Percentiles rank a stretch among this genome's conserved stretches.
phyloP scores from a whole-genome alignment of 345 rosid genomes.

The Corchorus capsularis region DNA sequence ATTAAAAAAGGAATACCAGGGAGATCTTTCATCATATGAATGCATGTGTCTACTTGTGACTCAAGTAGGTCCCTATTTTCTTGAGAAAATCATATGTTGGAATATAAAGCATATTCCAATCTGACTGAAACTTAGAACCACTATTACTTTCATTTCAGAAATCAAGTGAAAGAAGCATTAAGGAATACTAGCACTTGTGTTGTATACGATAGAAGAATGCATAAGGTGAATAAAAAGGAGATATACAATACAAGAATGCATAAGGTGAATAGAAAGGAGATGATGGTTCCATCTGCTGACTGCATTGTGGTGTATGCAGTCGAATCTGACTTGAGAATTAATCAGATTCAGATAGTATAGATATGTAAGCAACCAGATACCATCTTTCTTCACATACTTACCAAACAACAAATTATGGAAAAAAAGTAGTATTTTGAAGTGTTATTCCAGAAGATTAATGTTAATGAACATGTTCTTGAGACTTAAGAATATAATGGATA shows the following conservation, averaged over 20 bases:
- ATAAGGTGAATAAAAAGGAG: neutral
- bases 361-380: neutral
- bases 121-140: neutral
- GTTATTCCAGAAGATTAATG: too few species aligned
- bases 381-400: neutral
- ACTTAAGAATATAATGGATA: too few species aligned
- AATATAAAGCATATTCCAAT: conserved; percentile 5
- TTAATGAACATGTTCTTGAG: too few species aligned
- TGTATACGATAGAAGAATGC: neutral
- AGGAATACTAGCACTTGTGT: neutral
- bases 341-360: neutral
- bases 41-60: neutral
- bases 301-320: too few species aligned
- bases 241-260: neutral
- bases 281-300: too few species aligned
- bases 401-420: neutral
- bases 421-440: neutral
- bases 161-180: conserved; percentile 3
- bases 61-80: neutral
- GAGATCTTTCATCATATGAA: neutral
- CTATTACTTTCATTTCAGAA: neutral
- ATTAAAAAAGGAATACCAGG: neutral
- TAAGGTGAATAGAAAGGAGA: neutral
- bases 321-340: too few species aligned
- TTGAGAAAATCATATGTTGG: neutral